These are phyloP conservation scores for Pleurotus ostreatus DNA, from an alignment of 768 basidiomycete species.

Conservation along the genomic window DNA sequence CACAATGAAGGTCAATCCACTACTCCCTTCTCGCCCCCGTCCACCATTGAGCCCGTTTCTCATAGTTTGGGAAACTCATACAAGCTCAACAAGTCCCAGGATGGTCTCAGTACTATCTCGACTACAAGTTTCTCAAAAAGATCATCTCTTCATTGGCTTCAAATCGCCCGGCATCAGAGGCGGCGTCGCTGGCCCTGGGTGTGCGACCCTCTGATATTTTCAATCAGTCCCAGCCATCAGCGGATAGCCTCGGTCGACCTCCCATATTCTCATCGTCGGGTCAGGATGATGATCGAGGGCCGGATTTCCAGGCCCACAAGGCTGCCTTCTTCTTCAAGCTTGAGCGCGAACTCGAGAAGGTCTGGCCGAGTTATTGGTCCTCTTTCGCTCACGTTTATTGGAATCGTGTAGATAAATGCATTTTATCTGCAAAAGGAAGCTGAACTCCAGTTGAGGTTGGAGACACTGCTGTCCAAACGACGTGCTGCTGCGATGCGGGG, in stretches of 20 bases:
- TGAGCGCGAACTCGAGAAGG: constrained; percentile 96
- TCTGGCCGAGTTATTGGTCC: constrained; percentile 22
- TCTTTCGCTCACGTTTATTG: constrained; percentile 3
- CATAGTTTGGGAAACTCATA: constrained; percentile 97
- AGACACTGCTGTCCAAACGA: constrained; percentile 91
- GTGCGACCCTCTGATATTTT: constrained; percentile 62
- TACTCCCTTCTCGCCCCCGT: not conserved
- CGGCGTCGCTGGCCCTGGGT: constrained; percentile 80
- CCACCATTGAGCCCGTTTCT: constrained; percentile 9
- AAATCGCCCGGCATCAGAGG: constrained; percentile 87
- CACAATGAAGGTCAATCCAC: constrained; percentile 29
- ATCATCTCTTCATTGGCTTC: constrained; percentile 94
- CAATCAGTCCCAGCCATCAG: constrained; percentile 21
- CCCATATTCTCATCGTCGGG: constrained; percentile 59
- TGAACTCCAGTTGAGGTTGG: constrained; percentile 86
- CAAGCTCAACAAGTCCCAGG: constrained; percentile 95
- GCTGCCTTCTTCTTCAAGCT: constrained; percentile 99
- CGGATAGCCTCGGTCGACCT: constrained; percentile 44
- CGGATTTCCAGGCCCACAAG: constrained; percentile 91
- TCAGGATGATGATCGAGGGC: constrained; percentile 69
- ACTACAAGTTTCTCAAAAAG: constrained; percentile 98
- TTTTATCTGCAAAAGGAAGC: constrained; percentile 98
- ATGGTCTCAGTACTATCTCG: constrained; percentile 93
- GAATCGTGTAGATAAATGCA: constrained; percentile 75
- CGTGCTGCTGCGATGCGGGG: constrained; percentile 75